A percentile compares a stretch with the other conserved stretches of the same genome.
Evolutionary conservation across 2,329 filamentous ascomycete genomes (phyloP).

Genomic region (Aspergillus chevalieri): DNA sequence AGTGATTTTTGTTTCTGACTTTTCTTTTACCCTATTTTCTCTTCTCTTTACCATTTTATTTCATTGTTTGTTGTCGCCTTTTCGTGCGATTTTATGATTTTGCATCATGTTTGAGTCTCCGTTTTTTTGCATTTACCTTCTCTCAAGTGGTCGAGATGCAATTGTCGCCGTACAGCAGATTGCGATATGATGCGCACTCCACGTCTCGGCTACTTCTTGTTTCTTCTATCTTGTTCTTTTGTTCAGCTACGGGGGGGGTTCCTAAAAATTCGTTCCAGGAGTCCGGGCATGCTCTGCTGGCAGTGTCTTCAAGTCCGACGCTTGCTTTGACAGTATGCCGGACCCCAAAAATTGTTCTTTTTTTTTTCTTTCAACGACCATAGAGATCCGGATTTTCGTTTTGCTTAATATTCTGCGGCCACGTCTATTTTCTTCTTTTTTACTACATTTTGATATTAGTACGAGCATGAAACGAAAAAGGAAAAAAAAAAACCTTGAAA

Average conservation of each 20-base stretch:
- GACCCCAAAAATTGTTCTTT: conserved; percentile 19
- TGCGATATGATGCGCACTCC: conserved; percentile 17
- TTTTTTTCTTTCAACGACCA: conserved; percentile 22
- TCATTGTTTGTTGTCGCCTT: neutral
- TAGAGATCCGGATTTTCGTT: conserved; percentile 24
- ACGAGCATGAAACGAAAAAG: conserved; percentile 21
- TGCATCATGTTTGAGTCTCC: neutral
- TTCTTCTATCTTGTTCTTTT: conserved; percentile 11
- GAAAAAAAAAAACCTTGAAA: conserved; percentile 15
- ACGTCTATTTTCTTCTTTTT: conserved; percentile 7
- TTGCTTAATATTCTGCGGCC: conserved; percentile 6
- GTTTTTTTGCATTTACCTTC: conserved; percentile 16
- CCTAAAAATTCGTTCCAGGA: conserved; percentile 26
- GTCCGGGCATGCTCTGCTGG: conserved; percentile 31
- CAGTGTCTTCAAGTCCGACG: conserved; percentile 23
- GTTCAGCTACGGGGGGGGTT: conserved; percentile 25
- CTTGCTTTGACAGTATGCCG: conserved; percentile 23
- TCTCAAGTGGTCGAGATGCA: conserved; percentile 17
- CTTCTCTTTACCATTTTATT: neutral
- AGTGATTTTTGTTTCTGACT: conserved; percentile 20
- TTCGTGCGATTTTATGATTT: conserved; percentile 1
- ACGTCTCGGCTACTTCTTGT: conserved; percentile 14
- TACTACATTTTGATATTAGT: conserved; percentile 16
- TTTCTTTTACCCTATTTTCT: conserved; percentile 8
- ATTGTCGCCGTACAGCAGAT: conserved; percentile 17